These are phyloP conservation scores for Podospora pseudoanserina DNA, from an alignment of 495 filamentous ascomycete species.

Conservation along the genomic window DNA sequence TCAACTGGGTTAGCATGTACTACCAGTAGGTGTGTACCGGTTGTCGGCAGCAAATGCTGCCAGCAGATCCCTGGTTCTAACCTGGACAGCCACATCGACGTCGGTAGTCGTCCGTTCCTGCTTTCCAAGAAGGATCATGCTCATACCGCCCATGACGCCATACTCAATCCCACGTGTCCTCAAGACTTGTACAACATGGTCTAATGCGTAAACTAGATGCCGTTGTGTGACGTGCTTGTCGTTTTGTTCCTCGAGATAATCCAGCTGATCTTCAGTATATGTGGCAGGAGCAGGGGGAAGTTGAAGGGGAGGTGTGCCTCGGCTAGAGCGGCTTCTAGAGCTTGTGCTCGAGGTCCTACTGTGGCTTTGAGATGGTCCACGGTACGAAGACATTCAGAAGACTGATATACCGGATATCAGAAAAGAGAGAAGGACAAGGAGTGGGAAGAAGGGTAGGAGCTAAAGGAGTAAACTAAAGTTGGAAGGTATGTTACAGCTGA, in stretches of 20 bases:
- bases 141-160: slow-evolving; percentile 1
- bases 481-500: no score
- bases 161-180: background rate
- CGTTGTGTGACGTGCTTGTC: background rate
- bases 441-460: no score
- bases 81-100: background rate
- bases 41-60: background rate
- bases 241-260: background rate
- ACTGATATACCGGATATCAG: no score
- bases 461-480: no score
- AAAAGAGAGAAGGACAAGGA: no score
- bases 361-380: no score
- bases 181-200: background rate
- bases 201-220: background rate
- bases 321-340: no score
- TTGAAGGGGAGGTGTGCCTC: background rate
- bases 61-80: background rate
- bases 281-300: background rate
- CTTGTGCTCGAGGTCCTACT: no score
- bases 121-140: slow-evolving; percentile 2
- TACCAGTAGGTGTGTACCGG: background rate
- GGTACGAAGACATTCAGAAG: no score
- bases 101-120: background rate
- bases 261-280: background rate
- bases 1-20: background rate